Evolutionary conservation across 805 yeast genomes (phyloP), one percentile per base, ranked within the genome.

Genomic region (Wickerhamomyces sydowiorum): DNA sequence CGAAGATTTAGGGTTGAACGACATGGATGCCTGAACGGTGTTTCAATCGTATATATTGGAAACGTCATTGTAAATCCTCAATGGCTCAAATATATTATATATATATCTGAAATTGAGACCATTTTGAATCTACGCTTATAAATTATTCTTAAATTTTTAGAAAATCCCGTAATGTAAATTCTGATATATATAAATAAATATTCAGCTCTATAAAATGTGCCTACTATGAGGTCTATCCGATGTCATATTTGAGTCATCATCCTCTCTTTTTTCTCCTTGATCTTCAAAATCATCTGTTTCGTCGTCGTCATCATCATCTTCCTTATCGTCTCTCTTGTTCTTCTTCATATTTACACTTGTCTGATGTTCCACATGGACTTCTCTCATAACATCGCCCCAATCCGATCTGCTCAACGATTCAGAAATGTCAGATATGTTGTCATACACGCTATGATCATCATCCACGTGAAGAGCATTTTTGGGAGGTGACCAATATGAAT

Each of bases 1-100:
- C 60, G 99, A 93, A 59, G 91, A 84, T 34, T 74, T 93, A 49
- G 99, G 99, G 19, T 70, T 93, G 58, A 71, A 64, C 38, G 70
- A 67, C 44, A 70, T 70, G 59, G 57, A 32, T 5, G 35, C 15
- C 15, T 30, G 18, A 30, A 24, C n/a, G n/a, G n/a, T n/a, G 17
- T 28, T 5, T 9, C 18, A 28, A n/a, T 15, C 17, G 15, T 28
- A 28, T 28, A 7, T n/a, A 28, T n/a, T n/a, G n/a, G n/a, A n/a
- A n/a, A n/a, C n/a, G n/a, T n/a, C n/a, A n/a, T n/a, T n/a, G n/a
- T n/a, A n/a, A n/a, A n/a, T n/a, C n/a, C n/a, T n/a, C n/a, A n/a
- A n/a, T n/a, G n/a, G n/a, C n/a, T n/a, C n/a, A n/a, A n/a, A n/a
- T n/a, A n/a, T n/a, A n/a, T n/a, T n/a, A n/a, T n/a, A n/a, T n/a